Base-by-base conservation (phyloP, 176 grass and related monocot species). In the Guadua angustifolia region DNA sequence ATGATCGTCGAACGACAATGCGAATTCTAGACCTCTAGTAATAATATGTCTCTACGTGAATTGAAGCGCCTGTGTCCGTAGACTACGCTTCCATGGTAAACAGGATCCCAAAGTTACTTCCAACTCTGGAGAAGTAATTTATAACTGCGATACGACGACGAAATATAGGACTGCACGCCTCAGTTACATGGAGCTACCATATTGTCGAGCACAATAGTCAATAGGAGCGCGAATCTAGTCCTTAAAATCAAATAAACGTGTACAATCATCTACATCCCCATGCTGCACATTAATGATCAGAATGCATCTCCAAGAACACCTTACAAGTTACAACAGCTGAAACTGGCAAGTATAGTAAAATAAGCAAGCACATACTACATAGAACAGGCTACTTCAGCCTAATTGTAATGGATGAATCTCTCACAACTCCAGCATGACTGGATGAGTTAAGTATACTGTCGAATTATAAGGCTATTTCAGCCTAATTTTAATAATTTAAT, bases 361-460 rank as follows among this genome's bases (percentile, higher is more conserved):
- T 36, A 50, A 68, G 33, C 29, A 64, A 61, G 16, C 43, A 39
- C 45, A 71, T 0, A 10, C 61, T 22, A 42, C 66, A 71, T 40
- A 18, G 32, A 87, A 73, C 26, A 84, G 67, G 65, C 79, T 86
- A 73, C 65, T 82, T 72, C 66, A 82, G 66, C 57, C 66, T 72
- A 58, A 53, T 58, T 78, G 52, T 67, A 77, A 50, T 43, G 4
- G 45, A 26, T 21, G 13, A 66, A 63, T 62, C 44, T 62, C 44
- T 56, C 62, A 42, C 35, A 38, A n/a, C 16, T 85, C 78, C 82
- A 76, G 55, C 32, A 70, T 75, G 14, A 25, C 71, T 35, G 64
- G 44, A 85, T 71, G 35, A 71, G 38, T 33, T 33, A 51, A 57
- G 38, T 66, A 79, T 47, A 53, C 12, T 24, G 14, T 75, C 9